These are phyloP conservation scores for Chaetomium tenue DNA, from an alignment of 495 filamentous ascomycete species.

Conservation along the genomic window DNA sequence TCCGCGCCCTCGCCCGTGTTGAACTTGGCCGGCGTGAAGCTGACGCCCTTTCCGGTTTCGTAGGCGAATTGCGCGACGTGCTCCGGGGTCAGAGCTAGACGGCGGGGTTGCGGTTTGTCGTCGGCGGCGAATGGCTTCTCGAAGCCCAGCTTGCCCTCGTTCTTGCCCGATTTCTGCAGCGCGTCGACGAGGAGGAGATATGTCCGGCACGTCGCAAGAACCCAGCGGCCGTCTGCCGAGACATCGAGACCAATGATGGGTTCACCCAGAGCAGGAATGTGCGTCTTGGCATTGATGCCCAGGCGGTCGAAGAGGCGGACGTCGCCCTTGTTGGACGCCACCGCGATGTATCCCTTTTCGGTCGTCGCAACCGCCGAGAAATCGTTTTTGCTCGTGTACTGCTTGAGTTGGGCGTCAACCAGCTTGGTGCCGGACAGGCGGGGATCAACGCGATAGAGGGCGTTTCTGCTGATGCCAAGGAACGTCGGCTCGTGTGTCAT, in stretches of 20 bases:
- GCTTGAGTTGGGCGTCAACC: slow-evolving; percentile 87
- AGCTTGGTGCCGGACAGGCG: slow-evolving; percentile 88
- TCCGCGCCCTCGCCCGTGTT: slow-evolving; percentile 78
- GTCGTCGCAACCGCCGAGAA: slow-evolving; percentile 94
- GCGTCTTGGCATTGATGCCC: slow-evolving; percentile 95
- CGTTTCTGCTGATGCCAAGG: slow-evolving; percentile 85
- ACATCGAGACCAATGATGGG: slow-evolving; percentile 93
- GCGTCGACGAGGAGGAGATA: slow-evolving; percentile 93
- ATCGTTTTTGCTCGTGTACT: slow-evolving; percentile 93
- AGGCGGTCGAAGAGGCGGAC: slow-evolving; percentile 95
- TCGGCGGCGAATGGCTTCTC: slow-evolving; percentile 92
- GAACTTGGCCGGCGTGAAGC: slow-evolving; percentile 89
- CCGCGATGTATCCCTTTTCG: slow-evolving; percentile 92
- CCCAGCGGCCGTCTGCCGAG: slow-evolving; percentile 90
- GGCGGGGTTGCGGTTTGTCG: slow-evolving; percentile 86
- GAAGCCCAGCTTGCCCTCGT: slow-evolving; percentile 95
- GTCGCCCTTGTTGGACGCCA: slow-evolving; percentile 95
- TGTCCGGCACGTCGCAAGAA: slow-evolving; percentile 90
- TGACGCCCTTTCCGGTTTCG: slow-evolving; percentile 80
- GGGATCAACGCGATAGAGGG: slow-evolving; percentile 91
- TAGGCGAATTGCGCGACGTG: slow-evolving; percentile 97
- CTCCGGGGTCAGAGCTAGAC: slow-evolving; percentile 78
- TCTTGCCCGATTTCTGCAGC: slow-evolving; percentile 87
- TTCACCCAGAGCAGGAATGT: slow-evolving; percentile 92
- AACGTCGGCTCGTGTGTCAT: slow-evolving; percentile 96